phyloP scores from a whole-genome alignment of 768 basidiomycete species.

The Calocybe gangraenosa region DNA sequence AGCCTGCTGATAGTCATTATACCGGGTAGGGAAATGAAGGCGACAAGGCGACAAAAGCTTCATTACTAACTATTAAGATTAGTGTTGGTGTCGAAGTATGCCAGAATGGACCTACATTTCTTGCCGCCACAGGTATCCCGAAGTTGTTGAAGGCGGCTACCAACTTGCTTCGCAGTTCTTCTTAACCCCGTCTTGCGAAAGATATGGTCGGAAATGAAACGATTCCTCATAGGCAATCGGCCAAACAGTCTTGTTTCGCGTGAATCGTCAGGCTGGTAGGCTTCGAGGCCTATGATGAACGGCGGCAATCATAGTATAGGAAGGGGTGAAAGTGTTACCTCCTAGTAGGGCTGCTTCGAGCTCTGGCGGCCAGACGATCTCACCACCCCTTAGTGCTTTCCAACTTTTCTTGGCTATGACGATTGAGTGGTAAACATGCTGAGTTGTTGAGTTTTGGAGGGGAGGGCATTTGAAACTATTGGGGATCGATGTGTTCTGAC shows the following conservation, averaged over 20 bases:
- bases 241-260: no score
- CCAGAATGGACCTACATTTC: conserved; percentile 44
- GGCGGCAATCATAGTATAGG: conserved; percentile 2
- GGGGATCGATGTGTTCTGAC: conserved; percentile 5
- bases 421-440: conserved; percentile 62
- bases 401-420: conserved; percentile 69
- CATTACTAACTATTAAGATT: conserved; percentile 29
- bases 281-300: conserved; percentile 51
- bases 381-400: conserved; percentile 69
- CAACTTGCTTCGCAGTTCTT: conserved; percentile 72
- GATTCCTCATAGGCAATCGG: conserved; percentile 74
- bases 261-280: conserved; percentile 71
- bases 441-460: conserved; percentile 33
- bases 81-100: conserved; percentile 3
- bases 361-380: conserved; percentile 77
- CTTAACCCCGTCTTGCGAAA: conserved; percentile 62
- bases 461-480: conserved; percentile 23
- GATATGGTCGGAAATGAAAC: conserved; percentile 79
- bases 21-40: conserved; percentile 14
- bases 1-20: conserved; percentile 17
- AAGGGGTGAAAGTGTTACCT: conserved; percentile 36
- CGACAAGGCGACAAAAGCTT: conserved; percentile 39
- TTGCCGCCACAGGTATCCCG: conserved; percentile 72
- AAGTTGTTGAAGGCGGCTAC: no score
- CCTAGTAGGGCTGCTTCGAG: conserved; percentile 75